Evolutionary conservation across 768 basidiomycete genomes (phyloP).

Genomic region (Chalciporus piperatus): DNA sequence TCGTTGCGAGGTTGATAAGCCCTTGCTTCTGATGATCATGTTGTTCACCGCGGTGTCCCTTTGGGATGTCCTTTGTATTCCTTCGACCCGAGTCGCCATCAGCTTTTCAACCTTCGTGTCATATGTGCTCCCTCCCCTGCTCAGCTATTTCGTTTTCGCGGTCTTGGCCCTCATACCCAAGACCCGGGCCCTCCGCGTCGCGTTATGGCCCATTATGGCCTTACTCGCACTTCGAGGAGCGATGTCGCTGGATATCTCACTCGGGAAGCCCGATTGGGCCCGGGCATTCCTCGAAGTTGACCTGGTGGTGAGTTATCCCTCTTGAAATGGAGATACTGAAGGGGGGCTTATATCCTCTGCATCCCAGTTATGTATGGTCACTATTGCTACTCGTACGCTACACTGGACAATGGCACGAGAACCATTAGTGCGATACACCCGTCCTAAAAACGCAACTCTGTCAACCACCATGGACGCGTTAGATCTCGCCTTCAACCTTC

Average conservation of each 20-base stretch:
- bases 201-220: slow-evolving; percentile 45
- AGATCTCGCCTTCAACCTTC: slow-evolving; percentile 50
- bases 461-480: slow-evolving; percentile 36
- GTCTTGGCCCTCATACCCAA: slow-evolving; percentile 46
- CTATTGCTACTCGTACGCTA: slow-evolving; percentile 10
- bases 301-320: slow-evolving; percentile 5
- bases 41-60: background rate
- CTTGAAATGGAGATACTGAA: too few species aligned
- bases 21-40: too few species aligned
- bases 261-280: background rate
- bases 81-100: slow-evolving; percentile 23
- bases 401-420: slow-evolving; percentile 14
- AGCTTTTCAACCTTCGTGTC: slow-evolving; percentile 32
- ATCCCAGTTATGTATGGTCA: slow-evolving; percentile 6
- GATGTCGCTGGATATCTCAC: slow-evolving; percentile 11
- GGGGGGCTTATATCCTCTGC: too few species aligned
- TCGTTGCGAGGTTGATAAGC: too few species aligned
- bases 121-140: slow-evolving; percentile 40
- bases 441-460: slow-evolving; percentile 1
- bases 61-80: slow-evolving; percentile 4
- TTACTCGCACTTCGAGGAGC: slow-evolving; percentile 42
- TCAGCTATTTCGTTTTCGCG: slow-evolving; percentile 47
- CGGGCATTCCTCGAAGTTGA: slow-evolving; percentile 4
- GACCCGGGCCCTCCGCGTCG: slow-evolving; percentile 43
- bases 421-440: slow-evolving; percentile 12